Evolutionary conservation across 2,329 filamentous ascomycete genomes (phyloP), one percentile per base, ranked within the genome.

Genomic region (Amesomyces nigricolor): DNA sequence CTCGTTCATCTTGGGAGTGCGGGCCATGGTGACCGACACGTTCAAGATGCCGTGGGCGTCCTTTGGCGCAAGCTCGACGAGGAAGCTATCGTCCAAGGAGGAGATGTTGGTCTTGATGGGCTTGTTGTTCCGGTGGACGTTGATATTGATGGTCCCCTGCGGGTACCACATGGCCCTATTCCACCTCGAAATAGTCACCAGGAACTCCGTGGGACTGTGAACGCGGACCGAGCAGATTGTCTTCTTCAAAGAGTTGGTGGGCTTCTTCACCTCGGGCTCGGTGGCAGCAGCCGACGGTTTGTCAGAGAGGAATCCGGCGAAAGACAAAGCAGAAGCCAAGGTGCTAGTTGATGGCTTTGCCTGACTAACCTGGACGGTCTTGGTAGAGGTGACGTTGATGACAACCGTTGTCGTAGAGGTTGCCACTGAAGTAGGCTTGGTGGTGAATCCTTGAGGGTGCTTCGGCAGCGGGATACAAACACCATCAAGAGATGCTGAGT

Each of bases 1-100:
- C 69, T 85, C 81, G 63, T 80, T 80, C 59, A 85, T 74, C 66
- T 76, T 80, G 22, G 83, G 83, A 58, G 78, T 79, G 53, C 76
- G 80, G 13, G 75, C 80, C 1, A 82, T 82, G 53, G 78, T 72
- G 37, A 87, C 75, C 2, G 78, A 77, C 44, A 87, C 73, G 51
- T 80, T 80, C 49, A 86, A 67, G 38, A 80, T 67, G 32, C 83
- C 83, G 58, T 81, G 70, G 5, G 81, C 79, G 57, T 86, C 81
- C 26, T 75, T 73, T 29, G 70, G 71, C 4, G 76, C 72, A 29
- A 85, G 73, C 56, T 78, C 73, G 22, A 82, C 72, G 16, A 80
- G 62, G 39, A 83, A 73, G 4, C 79, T 79, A 29, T 80, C 74
- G 10, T 78, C 72, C 6, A 75, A 71, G 13, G 72, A 71, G 5